Conservation (phyloP, 345 rosid genomes). For the Camelina neglecta region DNA sequence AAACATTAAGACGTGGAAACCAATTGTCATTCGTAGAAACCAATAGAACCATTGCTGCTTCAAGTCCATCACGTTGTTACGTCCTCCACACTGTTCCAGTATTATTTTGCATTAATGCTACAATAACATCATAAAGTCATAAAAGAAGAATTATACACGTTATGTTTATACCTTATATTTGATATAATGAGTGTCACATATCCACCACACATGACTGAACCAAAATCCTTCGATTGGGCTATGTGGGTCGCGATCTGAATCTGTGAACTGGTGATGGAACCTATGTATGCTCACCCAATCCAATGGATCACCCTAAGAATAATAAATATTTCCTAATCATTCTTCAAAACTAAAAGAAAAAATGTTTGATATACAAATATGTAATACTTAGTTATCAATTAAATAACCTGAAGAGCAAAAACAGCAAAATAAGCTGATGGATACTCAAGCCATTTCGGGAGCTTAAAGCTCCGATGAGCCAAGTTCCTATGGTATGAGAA, state of each 20-base stretch:
- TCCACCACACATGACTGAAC: constrained; percentile 84
- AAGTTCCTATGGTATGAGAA: constrained; percentile 72
- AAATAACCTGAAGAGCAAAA: constrained; percentile 71
- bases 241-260: constrained; percentile 85
- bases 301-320: constrained; percentile 58
- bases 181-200: constrained; percentile 60
- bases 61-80: constrained; percentile 79
- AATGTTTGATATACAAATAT: not conserved
- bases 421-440: constrained; percentile 72
- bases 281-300: constrained; percentile 95
- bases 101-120: not conserved
- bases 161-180: constrained; percentile 52
- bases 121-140: not conserved
- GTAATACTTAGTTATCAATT: not conserved
- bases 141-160: not conserved
- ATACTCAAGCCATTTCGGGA: constrained; percentile 90
- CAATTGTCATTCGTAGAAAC: constrained; percentile 60
- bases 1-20: constrained; percentile 64
- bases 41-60: constrained; percentile 76
- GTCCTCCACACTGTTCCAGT: constrained; percentile 46
- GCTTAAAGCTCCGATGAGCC: constrained; percentile 73
- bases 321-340: not conserved
- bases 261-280: constrained; percentile 81
- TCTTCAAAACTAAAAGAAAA: not conserved
- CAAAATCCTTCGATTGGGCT: constrained; percentile 87